Evolutionary conservation across 1,284 basidiomycete genomes (phyloP).

Genomic region (Cryptococcus sp.): DNA sequence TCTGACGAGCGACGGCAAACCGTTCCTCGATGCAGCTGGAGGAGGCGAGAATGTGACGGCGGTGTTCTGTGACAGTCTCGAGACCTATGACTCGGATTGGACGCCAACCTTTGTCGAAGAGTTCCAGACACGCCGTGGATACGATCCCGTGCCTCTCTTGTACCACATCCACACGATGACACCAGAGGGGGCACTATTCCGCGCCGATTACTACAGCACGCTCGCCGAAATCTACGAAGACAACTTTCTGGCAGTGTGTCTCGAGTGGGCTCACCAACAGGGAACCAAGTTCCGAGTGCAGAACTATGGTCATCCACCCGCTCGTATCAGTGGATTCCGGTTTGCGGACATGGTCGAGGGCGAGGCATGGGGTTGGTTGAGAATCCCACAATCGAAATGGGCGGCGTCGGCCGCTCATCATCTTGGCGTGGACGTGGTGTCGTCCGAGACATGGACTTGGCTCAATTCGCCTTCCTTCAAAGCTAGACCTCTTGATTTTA

Average conservation of each 20-base stretch:
- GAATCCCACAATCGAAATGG: conserved; percentile 4
- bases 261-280: conserved; percentile 3
- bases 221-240: conserved; percentile 9
- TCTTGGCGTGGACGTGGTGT: conserved; percentile 6
- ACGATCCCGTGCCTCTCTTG: conserved; percentile 4
- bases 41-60: conserved; percentile 6
- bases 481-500: conserved; percentile 9
- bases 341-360: conserved; percentile 9
- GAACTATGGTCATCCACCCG: conserved; percentile 8
- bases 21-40: conserved; percentile 4
- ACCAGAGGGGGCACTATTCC: conserved; percentile 2
- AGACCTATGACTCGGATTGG: conserved; percentile 9
- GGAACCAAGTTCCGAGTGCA: conserved; percentile 8
- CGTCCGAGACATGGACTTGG: conserved; percentile 10
- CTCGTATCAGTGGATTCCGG: conserved; percentile 4
- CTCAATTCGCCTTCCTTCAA: conserved; percentile 10
- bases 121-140: conserved; percentile 1
- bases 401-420: conserved; percentile 9
- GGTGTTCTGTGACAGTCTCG: conserved; percentile 11
- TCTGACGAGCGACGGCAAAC: conserved; percentile 1
- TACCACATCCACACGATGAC: conserved; percentile 2
- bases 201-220: conserved; percentile 6
- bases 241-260: conserved; percentile 5
- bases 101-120: conserved; percentile 3
- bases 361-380: conserved; percentile 6